Conservation (phyloP, 352 stramenopile species). For the Globisporangium canariense region DNA sequence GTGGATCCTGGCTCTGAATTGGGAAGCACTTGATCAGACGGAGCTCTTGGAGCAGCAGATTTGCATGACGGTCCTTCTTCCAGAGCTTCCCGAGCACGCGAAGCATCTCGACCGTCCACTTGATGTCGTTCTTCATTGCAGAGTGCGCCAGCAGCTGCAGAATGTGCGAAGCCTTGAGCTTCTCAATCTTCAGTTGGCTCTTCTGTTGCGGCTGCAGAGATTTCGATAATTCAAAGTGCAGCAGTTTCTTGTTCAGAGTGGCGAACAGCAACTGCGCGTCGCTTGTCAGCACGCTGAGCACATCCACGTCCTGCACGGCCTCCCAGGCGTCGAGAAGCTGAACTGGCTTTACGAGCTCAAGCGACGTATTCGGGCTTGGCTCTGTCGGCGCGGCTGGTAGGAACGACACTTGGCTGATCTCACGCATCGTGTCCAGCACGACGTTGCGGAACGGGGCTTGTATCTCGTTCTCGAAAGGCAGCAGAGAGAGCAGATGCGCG, state of each 20-base stretch:
- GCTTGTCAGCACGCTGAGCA: conserved; percentile 9
- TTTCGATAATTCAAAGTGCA: conserved; percentile 41
- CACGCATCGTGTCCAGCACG: conserved; percentile 57
- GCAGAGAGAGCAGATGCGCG: conserved; percentile 38
- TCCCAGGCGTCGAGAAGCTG: conserved; percentile 51
- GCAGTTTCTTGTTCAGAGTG: conserved; percentile 47
- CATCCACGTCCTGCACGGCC: conserved; percentile 19
- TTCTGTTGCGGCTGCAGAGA: conserved; percentile 45
- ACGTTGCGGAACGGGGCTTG: conserved; percentile 65
- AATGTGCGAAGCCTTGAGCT: conserved; percentile 57
- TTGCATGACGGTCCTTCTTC: conserved; percentile 44
- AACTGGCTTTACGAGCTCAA: conserved; percentile 21
- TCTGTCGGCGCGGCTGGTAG: conserved; percentile 22
- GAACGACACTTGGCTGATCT: conserved; percentile 48
- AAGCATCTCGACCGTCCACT: conserved; percentile 40
- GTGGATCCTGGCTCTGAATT: conserved; percentile 22
- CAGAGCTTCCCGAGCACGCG: conserved; percentile 53
- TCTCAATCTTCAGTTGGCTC: conserved; percentile 57
- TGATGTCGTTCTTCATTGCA: conserved; percentile 30
- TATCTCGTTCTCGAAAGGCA: conserved; percentile 70
- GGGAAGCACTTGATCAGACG: conserved; percentile 74
- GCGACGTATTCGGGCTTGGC: background rate
- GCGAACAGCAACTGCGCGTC: conserved; percentile 23
- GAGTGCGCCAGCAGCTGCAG: conserved; percentile 48
- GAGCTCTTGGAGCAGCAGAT: conserved; percentile 56